Evolutionary conservation across 345 rosid species (phyloP).

Genomic region (Citrus mangshanensis): DNA sequence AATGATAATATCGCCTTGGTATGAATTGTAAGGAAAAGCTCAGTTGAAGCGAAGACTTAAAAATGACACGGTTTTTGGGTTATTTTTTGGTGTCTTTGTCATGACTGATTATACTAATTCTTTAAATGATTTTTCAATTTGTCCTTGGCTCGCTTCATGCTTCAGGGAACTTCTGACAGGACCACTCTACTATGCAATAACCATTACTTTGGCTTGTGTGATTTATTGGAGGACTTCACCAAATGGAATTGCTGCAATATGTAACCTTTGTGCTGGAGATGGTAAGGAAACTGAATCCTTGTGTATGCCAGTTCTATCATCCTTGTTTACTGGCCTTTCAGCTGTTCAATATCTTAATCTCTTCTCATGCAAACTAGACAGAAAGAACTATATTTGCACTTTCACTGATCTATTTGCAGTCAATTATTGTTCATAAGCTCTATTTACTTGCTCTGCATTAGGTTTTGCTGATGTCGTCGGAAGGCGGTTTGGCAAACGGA

Average conservation of each 20-base stretch:
- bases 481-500: conserved; percentile 61
- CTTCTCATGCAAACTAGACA: background rate
- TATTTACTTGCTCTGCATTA: conserved; percentile 20
- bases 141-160: conserved; percentile 21
- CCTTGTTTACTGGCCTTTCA: background rate
- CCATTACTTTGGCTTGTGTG: conserved; percentile 56
- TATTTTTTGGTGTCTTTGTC: background rate
- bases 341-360: background rate
- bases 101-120: background rate
- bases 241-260: conserved; percentile 63
- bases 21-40: background rate
- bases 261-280: conserved; percentile 99
- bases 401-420: background rate
- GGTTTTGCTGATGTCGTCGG: conserved; percentile 93
- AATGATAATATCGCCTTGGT: background rate
- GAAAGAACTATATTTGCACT: background rate
- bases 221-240: conserved; percentile 87
- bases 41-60: background rate
- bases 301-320: background rate
- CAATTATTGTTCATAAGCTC: background rate
- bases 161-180: conserved; percentile 94
- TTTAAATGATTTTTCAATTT: conserved; percentile 10
- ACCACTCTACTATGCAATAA: conserved; percentile 68
- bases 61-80: background rate
- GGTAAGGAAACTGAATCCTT: conserved; percentile 41